Conservation (phyloP, 495 filamentous ascomycete genomes). For the Xanthoparmelia taractica region DNA sequence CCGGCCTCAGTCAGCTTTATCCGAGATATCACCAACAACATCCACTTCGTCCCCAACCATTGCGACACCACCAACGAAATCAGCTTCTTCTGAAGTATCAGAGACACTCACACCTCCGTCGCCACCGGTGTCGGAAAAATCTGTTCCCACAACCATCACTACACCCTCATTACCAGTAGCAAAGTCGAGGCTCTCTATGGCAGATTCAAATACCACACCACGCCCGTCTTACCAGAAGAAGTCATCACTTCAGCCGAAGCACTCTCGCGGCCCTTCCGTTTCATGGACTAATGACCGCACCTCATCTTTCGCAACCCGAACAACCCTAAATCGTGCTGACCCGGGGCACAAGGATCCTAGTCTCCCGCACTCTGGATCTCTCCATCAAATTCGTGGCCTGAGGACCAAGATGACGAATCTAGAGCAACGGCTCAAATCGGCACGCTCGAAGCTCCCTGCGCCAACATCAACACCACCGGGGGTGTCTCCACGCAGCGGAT, state of each 20-base stretch:
- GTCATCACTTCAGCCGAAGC: slow-evolving; percentile 31
- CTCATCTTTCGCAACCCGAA: slow-evolving; percentile 36
- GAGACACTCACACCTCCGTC: slow-evolving; percentile 67
- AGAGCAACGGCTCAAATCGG: slow-evolving; percentile 88
- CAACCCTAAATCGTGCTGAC: slow-evolving; percentile 34
- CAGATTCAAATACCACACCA: slow-evolving; percentile 42
- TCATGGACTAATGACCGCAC: slow-evolving; percentile 39
- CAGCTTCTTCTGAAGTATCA: slow-evolving; percentile 58
- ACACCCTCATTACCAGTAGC: slow-evolving; percentile 28
- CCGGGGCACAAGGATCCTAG: slow-evolving; percentile 29
- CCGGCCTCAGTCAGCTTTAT: slow-evolving; percentile 39
- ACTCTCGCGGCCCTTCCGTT: slow-evolving; percentile 50
- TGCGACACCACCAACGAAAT: slow-evolving; percentile 62
- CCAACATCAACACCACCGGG: slow-evolving; percentile 75
- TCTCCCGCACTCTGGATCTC: slow-evolving; percentile 72
- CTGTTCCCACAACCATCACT: slow-evolving; percentile 35
- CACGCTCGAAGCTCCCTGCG: slow-evolving; percentile 80
- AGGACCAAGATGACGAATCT: slow-evolving; percentile 95
- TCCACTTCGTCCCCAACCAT: slow-evolving; percentile 67
- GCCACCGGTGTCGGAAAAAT: slow-evolving; percentile 50
- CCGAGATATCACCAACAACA: slow-evolving; percentile 50
- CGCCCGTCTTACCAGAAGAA: slow-evolving; percentile 33
- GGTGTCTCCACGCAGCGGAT: slow-evolving; percentile 59
- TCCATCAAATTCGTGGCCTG: slow-evolving; percentile 85
- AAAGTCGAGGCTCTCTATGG: slow-evolving; percentile 39